phyloP scores from a whole-genome alignment of 371 early-diverging fungal species.

The Entomophthora muscae region DNA sequence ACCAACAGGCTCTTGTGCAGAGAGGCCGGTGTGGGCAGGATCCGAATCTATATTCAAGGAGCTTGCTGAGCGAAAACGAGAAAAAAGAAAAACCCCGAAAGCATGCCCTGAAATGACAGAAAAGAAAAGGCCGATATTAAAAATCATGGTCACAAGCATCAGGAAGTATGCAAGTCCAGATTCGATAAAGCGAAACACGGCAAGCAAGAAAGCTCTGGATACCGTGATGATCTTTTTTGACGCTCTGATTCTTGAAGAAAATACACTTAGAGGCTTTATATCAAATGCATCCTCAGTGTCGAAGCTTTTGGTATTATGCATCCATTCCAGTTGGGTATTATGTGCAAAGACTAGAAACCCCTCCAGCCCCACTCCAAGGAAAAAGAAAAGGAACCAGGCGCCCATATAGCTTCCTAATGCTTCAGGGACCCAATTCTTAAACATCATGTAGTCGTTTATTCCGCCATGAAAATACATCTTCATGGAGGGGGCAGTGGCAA shows the following conservation, averaged over 20 bases:
- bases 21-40: neutral
- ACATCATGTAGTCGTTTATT: slow-evolving; percentile 20
- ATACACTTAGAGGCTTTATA: neutral
- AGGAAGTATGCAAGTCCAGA: slow-evolving; percentile 19
- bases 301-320: neutral
- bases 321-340: slow-evolving; percentile 10
- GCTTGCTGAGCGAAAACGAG: neutral
- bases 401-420: slow-evolving; percentile 5
- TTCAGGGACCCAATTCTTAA: slow-evolving; percentile 13
- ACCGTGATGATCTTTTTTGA: neutral
- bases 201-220: neutral
- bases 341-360: slow-evolving; percentile 8
- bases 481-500: slow-evolving; percentile 17
- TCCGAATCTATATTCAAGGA: neutral
- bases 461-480: slow-evolving; percentile 32
- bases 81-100: slow-evolving; percentile 20
- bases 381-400: slow-evolving; percentile 13
- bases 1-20: neutral
- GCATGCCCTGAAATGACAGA: slow-evolving; percentile 24
- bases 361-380: slow-evolving; percentile 10
- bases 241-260: neutral
- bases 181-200: slow-evolving; percentile 10
- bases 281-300: neutral
- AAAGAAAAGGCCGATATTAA: slow-evolving; percentile 28
- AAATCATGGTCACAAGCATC: slow-evolving; percentile 37